Conservation (phyloP, 768 basidiomycete genomes). For the Termitomyces heimii region DNA sequence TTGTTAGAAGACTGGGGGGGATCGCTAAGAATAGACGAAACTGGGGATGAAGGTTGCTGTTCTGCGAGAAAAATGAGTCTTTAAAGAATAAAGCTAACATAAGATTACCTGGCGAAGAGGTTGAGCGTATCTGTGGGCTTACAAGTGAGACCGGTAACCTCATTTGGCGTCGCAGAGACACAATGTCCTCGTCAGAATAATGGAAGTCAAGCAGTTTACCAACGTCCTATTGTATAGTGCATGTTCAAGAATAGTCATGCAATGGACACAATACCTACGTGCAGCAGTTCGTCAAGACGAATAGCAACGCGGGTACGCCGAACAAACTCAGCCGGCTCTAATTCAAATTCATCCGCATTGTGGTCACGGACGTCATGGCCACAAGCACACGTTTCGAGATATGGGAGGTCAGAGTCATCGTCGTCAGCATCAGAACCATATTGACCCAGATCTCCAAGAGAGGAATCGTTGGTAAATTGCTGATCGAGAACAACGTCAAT, state of each 20-base stretch:
- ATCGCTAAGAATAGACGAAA: constrained; percentile 47
- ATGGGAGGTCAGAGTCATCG: constrained; percentile 45
- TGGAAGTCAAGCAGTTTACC: constrained; percentile 76
- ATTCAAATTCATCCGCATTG: constrained; percentile 51
- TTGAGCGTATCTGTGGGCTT: constrained; percentile 37
- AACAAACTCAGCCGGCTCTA: constrained; percentile 61
- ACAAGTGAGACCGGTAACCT: constrained; percentile 42
- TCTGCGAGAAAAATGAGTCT: constrained; percentile 18
- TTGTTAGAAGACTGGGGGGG: constrained; percentile 41
- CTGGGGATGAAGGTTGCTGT: constrained; percentile 32
- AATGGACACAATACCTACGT: constrained; percentile 43
- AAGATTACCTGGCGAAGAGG: constrained; percentile 48
- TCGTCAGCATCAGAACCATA: constrained; percentile 74
- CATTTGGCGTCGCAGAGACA: constrained; percentile 69
- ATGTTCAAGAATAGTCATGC: background rate
- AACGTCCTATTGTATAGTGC: constrained; percentile 47
- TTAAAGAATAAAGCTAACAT: background rate
- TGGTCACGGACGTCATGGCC: constrained; percentile 62
- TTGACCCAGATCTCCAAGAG: constrained; percentile 49
- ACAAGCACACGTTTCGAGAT: constrained; percentile 61
- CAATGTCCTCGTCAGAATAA: constrained; percentile 66
- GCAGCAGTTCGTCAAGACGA: constrained; percentile 74
- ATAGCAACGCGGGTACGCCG: constrained; percentile 71
- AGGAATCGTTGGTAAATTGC: constrained; percentile 35
- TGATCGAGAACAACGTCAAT: constrained; percentile 57